Base-by-base conservation (phyloP, 2,329 filamentous ascomycete species). In the Botrytis fragariae region DNA sequence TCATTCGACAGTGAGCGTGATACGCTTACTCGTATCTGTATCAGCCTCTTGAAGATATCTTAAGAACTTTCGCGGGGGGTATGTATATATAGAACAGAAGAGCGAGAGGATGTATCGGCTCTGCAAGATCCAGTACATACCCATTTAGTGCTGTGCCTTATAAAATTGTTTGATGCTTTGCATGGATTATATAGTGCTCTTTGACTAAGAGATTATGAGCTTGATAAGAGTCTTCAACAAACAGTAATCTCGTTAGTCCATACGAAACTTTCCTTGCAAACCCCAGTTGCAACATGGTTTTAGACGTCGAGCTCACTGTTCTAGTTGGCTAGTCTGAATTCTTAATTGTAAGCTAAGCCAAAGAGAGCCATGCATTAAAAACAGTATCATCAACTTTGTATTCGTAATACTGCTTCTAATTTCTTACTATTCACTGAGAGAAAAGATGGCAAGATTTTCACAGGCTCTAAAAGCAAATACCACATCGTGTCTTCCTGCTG, bases 171-270 rank as follows among this genome's bases (percentile, higher is more conserved):
- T 22, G 3, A 5, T 60, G 20, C 8, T 20, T 35, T 35, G 8
- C 29, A 60, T 22, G 32, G 42, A 44, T 44, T 44, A 39, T 39
- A 10, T 39, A 44, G 18, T 35, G 2, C 3, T 4, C 10, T 22
- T 20, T 20, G 14, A 1, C 4, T 9, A 35, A 22, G 1, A 60
- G 6, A 60, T 22, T 12, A 22, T 18, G 14, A 22, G 57, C 57
- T 59, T 57, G n/a, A 29, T 18, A 0, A 4, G 7, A 1, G 1
- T 8, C 18, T n/a, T 8, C 1, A n/a, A n/a, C 0, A 7, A 54
- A n/a, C 2, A 6, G 48, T 54, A 54, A 5, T 14, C 14, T n/a
- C n/a, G 5, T 54, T n/a, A 4, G 1, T 2, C 0, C 6, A 7
- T n/a, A 6, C 10, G 25, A 54, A 54, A 1, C 4, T n/a, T 6